phyloP scores from a whole-genome alignment of 2,329 filamentous ascomycete genomes.

The Teratosphaeria destructans region DNA sequence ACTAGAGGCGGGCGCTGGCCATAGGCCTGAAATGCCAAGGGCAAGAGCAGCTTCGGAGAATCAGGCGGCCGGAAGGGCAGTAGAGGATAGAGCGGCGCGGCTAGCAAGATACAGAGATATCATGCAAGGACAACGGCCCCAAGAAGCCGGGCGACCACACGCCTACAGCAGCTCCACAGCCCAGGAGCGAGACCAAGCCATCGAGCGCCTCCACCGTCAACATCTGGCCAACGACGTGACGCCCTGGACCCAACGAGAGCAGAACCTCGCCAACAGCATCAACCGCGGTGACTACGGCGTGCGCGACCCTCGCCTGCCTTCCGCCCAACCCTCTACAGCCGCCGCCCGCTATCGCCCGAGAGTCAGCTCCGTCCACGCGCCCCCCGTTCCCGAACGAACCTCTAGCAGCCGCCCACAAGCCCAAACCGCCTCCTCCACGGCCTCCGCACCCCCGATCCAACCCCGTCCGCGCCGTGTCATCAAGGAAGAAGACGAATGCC shows the following conservation, averaged over 20 bases:
- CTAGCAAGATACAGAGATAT: not conserved
- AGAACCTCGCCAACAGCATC: not conserved
- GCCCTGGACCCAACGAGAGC: not conserved
- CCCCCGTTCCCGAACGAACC: not conserved
- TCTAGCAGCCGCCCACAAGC: not conserved
- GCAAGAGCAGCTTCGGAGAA: not conserved
- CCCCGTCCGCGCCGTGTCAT: slow-evolving; percentile 14
- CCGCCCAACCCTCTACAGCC: not conserved
- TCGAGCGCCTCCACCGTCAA: not conserved
- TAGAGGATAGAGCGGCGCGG: not conserved
- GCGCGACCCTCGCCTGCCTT: not conserved
- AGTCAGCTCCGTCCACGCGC: not conserved
- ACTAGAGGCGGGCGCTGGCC: not conserved
- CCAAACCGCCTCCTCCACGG: not conserved
- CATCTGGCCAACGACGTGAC: not conserved
- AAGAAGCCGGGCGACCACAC: not conserved
- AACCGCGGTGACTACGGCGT: not conserved
- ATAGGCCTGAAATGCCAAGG: not conserved
- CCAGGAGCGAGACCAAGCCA: not conserved
- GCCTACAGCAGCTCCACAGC: not conserved
- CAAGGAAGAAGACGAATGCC: slow-evolving; percentile 66
- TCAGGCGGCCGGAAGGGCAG: not conserved
- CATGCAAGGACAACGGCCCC: not conserved
- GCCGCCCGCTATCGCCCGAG: not conserved
- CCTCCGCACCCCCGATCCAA: not conserved